phyloP scores from a whole-genome alignment of 208 protist species.

The Acanthamoeba triangularis region DNA sequence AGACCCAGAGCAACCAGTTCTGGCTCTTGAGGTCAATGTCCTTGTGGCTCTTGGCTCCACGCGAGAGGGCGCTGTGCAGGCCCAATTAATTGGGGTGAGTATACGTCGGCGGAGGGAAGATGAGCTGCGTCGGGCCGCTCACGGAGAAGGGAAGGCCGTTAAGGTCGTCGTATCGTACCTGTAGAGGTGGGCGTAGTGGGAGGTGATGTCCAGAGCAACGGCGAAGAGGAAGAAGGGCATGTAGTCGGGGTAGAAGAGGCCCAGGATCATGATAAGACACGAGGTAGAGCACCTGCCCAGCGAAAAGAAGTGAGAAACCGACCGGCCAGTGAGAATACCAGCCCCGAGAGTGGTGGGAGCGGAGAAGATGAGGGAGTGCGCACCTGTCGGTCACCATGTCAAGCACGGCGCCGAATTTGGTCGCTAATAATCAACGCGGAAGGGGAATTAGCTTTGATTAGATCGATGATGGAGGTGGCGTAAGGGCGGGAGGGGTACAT shows the following conservation, averaged over 20 bases:
- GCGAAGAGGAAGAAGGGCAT: constrained; percentile 41
- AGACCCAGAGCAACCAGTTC: constrained; percentile 71
- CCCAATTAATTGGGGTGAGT: background rate
- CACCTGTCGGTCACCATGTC: constrained; percentile 78
- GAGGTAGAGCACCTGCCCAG: constrained; percentile 44
- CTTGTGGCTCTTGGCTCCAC: constrained; percentile 68
- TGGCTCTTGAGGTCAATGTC: constrained; percentile 35
- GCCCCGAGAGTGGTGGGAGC: too few relatives aligned
- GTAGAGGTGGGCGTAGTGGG: constrained; percentile 74
- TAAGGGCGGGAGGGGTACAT: background rate
- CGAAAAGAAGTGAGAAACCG: background rate
- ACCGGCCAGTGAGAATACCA: too few relatives aligned
- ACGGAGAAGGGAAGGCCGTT: background rate
- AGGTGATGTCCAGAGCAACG: constrained; percentile 65
- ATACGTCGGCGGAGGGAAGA: too few relatives aligned
- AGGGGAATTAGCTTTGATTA: background rate
- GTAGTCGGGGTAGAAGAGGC: constrained; percentile 66
- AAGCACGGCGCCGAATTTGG: constrained; percentile 71
- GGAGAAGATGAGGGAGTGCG: background rate
- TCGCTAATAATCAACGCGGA: background rate
- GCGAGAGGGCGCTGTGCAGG: constrained; percentile 2
- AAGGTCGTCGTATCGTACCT: constrained; percentile 37
- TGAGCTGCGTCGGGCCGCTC: too few relatives aligned
- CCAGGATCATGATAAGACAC: constrained; percentile 48
- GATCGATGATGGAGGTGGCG: background rate